Conservation (phyloP, 2,329 filamentous ascomycete genomes). For the Verticillium dahliae region DNA sequence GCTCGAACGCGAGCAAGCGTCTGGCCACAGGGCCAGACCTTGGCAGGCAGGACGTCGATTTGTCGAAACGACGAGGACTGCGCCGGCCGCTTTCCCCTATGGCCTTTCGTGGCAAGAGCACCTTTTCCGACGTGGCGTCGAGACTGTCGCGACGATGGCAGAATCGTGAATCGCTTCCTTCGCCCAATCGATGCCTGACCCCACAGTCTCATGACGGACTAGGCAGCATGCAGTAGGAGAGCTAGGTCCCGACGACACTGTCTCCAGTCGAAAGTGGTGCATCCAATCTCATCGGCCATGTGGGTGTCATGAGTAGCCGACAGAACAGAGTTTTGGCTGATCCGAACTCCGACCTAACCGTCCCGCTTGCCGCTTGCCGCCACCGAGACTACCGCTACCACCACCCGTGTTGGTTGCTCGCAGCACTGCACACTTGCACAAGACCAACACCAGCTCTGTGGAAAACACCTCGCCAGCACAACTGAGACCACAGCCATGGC, state of each 20-base stretch:
- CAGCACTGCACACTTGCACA: no score
- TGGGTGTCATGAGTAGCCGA: not conserved
- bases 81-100: not conserved
- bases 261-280: no score
- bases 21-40: not conserved
- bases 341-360: not conserved
- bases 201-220: no score
- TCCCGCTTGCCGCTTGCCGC: not conserved
- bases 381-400: not conserved
- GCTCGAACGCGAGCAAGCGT: no score
- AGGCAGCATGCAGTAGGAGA: no score
- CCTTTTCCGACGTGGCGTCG: not conserved
- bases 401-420: no score
- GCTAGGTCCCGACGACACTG: no score
- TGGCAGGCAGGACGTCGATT: not conserved
- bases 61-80: not conserved
- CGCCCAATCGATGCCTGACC: no score
- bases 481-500: not conserved
- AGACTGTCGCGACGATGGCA: not conserved
- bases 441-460: no score
- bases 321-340: not conserved
- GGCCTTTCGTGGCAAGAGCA: not conserved
- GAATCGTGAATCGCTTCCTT: not conserved
- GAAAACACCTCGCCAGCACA: no score
- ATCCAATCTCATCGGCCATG: not conserved